Percentiles rank a stretch among this genome's conserved stretches.
Evolutionary conservation across 495 filamentous ascomycete species (phyloP).

Genomic region (Trichocladium uniseriatum): DNA sequence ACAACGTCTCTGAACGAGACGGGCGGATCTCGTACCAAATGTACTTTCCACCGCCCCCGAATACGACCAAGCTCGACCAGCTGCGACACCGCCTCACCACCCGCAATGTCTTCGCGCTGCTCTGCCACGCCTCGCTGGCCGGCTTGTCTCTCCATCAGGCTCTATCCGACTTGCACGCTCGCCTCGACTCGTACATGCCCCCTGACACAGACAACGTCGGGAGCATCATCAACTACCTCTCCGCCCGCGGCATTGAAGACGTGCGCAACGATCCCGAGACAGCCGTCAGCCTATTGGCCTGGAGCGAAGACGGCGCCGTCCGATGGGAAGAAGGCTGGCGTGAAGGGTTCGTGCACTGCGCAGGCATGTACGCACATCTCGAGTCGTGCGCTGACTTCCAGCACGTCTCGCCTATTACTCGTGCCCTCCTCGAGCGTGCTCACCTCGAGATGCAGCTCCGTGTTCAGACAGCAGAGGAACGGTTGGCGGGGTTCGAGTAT

Average conservation of each 20-base stretch:
- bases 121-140: constrained; percentile 48
- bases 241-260: constrained; percentile 53
- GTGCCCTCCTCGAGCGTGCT: constrained; percentile 53
- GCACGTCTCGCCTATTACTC: constrained; percentile 50
- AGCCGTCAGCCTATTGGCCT: constrained; percentile 54
- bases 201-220: constrained; percentile 36
- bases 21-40: constrained; percentile 51
- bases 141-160: constrained; percentile 51
- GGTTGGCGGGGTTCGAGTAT: constrained; percentile 51
- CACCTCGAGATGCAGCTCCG: constrained; percentile 55
- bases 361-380: constrained; percentile 52
- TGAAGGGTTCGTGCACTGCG: constrained; percentile 59
- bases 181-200: constrained; percentile 46
- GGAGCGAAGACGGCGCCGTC: constrained; percentile 51
- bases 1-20: constrained; percentile 33
- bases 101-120: constrained; percentile 54
- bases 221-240: constrained; percentile 49
- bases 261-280: constrained; percentile 52
- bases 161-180: constrained; percentile 46
- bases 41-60: constrained; percentile 44
- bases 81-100: constrained; percentile 50
- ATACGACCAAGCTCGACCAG: constrained; percentile 36
- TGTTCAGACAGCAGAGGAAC: constrained; percentile 50
- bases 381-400: constrained; percentile 49
- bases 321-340: constrained; percentile 57